phyloP scores from a whole-genome alignment of 352 stramenopile species.

The Globisporangium paroecandrum region DNA sequence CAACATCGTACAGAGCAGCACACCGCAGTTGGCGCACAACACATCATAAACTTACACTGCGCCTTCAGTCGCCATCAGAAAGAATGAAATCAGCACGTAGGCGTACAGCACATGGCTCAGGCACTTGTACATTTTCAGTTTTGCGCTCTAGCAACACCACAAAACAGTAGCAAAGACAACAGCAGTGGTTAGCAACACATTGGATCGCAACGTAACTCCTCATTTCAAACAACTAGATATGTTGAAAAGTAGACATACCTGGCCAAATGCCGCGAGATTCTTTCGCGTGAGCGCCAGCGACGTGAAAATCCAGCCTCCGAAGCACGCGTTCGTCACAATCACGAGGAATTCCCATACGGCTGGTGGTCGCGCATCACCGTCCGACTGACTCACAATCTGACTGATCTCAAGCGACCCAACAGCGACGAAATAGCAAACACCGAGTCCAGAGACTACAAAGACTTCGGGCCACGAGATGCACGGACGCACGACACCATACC shows the following conservation, averaged over 20 bases:
- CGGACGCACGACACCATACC: slow-evolving; percentile 77
- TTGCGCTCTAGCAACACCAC: slow-evolving; percentile 43
- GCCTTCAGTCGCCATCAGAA: slow-evolving; percentile 72
- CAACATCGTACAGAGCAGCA: background rate
- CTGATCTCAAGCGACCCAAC: slow-evolving; percentile 74
- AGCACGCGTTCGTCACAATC: slow-evolving; percentile 75
- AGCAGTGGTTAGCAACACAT: background rate
- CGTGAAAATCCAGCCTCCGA: slow-evolving; percentile 84
- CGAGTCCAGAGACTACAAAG: slow-evolving; percentile 69
- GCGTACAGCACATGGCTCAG: slow-evolving; percentile 52
- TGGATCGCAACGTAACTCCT: background rate
- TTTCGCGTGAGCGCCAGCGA: slow-evolving; percentile 74
- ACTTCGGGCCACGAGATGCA: slow-evolving; percentile 72
- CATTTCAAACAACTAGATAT: background rate
- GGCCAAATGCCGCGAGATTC: slow-evolving; percentile 74
- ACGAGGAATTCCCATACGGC: slow-evolving; percentile 77
- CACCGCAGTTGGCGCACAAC: background rate
- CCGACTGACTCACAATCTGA: slow-evolving; percentile 74
- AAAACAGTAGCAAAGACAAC: background rate
- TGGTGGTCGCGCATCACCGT: slow-evolving; percentile 58
- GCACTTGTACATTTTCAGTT: slow-evolving; percentile 71
- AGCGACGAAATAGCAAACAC: slow-evolving; percentile 79
- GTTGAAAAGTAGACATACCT: slow-evolving; percentile 30
- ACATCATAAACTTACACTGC: slow-evolving; percentile 55
- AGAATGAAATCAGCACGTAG: slow-evolving; percentile 70